These are phyloP conservation scores for Penicillium manginii DNA, from an alignment of 495 filamentous ascomycete species.

Conservation along the genomic window DNA sequence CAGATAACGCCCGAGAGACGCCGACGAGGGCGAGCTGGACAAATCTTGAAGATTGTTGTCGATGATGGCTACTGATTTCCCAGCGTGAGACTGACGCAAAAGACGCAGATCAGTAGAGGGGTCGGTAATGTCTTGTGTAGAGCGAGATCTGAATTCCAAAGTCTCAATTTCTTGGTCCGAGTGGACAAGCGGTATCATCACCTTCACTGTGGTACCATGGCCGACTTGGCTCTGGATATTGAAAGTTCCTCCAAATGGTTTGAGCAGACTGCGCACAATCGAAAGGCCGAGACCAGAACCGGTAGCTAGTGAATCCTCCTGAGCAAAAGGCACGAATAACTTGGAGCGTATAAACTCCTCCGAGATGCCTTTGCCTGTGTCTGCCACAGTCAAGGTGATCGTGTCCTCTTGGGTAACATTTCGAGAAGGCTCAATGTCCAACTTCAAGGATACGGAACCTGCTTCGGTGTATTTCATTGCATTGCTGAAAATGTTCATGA, in stretches of 20 bases:
- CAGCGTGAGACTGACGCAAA: too few relatives aligned
- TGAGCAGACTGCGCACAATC: slow-evolving; percentile 59
- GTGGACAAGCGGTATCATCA: slow-evolving; percentile 48
- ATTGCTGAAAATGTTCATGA: slow-evolving; percentile 78
- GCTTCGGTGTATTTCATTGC: slow-evolving; percentile 69
- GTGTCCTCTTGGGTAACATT: too few relatives aligned
- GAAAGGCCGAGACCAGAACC: slow-evolving; percentile 58
- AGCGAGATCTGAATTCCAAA: too few relatives aligned
- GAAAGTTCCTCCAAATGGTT: too few relatives aligned
- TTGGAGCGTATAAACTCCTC: slow-evolving; percentile 70
- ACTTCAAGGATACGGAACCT: slow-evolving; percentile 62
- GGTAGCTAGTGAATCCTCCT: slow-evolving; percentile 67
- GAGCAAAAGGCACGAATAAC: slow-evolving; percentile 73
- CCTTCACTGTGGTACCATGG: slow-evolving; percentile 54
- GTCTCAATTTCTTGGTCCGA: too few relatives aligned
- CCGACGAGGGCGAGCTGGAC: too few relatives aligned
- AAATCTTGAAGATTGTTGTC: too few relatives aligned
- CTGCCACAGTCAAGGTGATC: slow-evolving; percentile 43
- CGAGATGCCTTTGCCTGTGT: slow-evolving; percentile 53
- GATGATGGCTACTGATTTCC: too few relatives aligned
- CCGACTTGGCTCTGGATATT: slow-evolving; percentile 56
- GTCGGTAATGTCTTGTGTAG: too few relatives aligned
- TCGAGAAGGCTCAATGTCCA: slow-evolving; percentile 54
- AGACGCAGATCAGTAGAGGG: too few relatives aligned
- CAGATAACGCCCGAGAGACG: too few relatives aligned